Conservation (phyloP, 169 alveolate species). For the Perkinsus marinus region DNA sequence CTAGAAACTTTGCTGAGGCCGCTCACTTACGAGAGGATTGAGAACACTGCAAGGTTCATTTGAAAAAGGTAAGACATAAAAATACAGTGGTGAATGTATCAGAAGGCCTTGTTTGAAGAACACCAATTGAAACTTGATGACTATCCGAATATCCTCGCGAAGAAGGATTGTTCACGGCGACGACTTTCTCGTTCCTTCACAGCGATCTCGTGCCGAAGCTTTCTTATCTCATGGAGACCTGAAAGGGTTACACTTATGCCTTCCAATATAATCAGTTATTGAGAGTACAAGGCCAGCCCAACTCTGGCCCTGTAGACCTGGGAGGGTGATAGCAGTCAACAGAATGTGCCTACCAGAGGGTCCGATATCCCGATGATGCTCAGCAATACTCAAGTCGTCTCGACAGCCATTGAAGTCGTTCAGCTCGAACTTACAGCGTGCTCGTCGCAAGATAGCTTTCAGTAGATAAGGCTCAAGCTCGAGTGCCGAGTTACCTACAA, state of each 20-base stretch:
- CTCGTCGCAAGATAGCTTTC: not conserved
- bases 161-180: not conserved
- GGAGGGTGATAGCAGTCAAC: not conserved
- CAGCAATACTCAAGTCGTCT: not conserved
- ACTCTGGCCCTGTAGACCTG: not conserved
- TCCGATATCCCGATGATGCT: not conserved
- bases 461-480: not conserved
- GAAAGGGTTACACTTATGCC: not conserved
- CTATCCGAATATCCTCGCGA: not conserved
- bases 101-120: not conserved
- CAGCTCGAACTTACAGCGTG: not conserved
- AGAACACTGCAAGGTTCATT: no score
- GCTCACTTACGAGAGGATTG: no score
- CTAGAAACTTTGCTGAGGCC: no score
- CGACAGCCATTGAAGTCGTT: not conserved
- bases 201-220: not conserved
- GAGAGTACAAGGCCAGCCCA: no score
- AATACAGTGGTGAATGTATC: not conserved
- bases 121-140: not conserved
- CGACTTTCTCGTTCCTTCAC: not conserved
- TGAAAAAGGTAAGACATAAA: no score
- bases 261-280: no score
- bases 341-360: not conserved
- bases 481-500: not conserved
- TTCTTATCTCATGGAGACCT: not conserved